Evolutionary conservation across 2,329 filamentous ascomycete genomes (phyloP).

Genomic region (Diaporthe sp.): DNA sequence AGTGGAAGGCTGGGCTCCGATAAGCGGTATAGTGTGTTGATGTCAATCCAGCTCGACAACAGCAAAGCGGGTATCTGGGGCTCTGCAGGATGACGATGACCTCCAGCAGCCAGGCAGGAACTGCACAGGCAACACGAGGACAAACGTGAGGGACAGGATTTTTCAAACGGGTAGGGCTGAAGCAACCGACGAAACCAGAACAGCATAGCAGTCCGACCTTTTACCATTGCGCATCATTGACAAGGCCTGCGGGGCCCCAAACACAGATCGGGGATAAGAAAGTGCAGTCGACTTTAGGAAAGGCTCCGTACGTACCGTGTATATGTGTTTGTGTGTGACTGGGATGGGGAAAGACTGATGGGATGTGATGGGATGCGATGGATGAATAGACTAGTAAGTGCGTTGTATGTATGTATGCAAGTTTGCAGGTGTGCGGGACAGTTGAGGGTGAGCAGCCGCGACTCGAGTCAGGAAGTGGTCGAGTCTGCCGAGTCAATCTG

Average conservation of each 20-base stretch:
- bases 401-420: slow-evolving; percentile 19
- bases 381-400: slow-evolving; percentile 20
- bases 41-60: slow-evolving; percentile 38
- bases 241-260: slow-evolving; percentile 44
- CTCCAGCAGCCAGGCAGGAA: slow-evolving; percentile 27
- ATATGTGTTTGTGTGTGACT: neutral
- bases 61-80: slow-evolving; percentile 42
- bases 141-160: slow-evolving; percentile 44
- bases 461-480: slow-evolving; percentile 28
- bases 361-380: neutral
- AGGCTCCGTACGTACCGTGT: slow-evolving; percentile 20
- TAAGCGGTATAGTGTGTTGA: slow-evolving; percentile 57
- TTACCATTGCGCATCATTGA: slow-evolving; percentile 64
- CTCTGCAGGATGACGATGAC: slow-evolving; percentile 41
- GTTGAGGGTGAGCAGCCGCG: slow-evolving; percentile 8
- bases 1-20: slow-evolving; percentile 66
- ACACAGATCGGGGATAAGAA: neutral
- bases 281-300: slow-evolving; percentile 26
- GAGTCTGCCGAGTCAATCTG: slow-evolving; percentile 20
- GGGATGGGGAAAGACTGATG: neutral
- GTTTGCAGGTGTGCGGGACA: neutral
- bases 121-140: slow-evolving; percentile 22
- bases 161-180: slow-evolving; percentile 37
- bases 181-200: slow-evolving; percentile 55
- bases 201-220: slow-evolving; percentile 60